A percentile compares a stretch with the other conserved stretches of the same genome.
Conservation (phyloP, 116 monocot genomes). For the Cymodocea nodosa region DNA sequence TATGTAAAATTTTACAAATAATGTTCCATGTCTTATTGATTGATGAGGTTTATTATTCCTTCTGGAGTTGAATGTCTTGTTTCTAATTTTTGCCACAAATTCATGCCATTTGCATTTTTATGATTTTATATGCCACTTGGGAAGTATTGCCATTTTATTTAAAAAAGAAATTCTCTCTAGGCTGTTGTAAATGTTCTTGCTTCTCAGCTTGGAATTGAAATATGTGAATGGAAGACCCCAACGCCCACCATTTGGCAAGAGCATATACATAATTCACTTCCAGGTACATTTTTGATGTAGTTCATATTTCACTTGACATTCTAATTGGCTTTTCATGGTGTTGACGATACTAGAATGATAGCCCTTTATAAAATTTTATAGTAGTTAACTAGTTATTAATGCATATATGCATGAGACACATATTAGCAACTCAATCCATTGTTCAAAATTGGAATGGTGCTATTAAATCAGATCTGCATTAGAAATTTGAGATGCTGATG, state of each 20-base stretch:
- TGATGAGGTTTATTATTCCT: no score
- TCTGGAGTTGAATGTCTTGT: no score
- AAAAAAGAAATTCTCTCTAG: conserved; percentile 20
- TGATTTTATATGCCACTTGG: no score
- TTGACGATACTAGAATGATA: not conserved
- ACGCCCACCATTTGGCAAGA: conserved; percentile 95
- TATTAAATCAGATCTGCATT: not conserved
- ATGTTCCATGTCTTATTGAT: no score
- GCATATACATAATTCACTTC: conserved; percentile 63
- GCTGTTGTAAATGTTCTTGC: conserved; percentile 55
- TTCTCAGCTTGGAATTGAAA: conserved; percentile 53
- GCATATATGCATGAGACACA: not conserved
- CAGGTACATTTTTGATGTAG: conserved; percentile 30
- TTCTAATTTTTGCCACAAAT: no score
- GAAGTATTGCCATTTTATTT: not conserved
- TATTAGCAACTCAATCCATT: not conserved
- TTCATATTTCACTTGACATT: not conserved
- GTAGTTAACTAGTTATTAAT: no score
- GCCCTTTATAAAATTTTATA: no score
- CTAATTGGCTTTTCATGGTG: not conserved
- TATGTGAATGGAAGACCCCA: conserved; percentile 95
- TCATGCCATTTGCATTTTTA: no score
- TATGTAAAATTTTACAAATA: no score
- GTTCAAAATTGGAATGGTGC: not conserved
- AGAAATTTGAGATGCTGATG: not conserved